Conservation (phyloP, 2,329 filamentous ascomycete genomes). For the Hirsutella thompsonii region DNA sequence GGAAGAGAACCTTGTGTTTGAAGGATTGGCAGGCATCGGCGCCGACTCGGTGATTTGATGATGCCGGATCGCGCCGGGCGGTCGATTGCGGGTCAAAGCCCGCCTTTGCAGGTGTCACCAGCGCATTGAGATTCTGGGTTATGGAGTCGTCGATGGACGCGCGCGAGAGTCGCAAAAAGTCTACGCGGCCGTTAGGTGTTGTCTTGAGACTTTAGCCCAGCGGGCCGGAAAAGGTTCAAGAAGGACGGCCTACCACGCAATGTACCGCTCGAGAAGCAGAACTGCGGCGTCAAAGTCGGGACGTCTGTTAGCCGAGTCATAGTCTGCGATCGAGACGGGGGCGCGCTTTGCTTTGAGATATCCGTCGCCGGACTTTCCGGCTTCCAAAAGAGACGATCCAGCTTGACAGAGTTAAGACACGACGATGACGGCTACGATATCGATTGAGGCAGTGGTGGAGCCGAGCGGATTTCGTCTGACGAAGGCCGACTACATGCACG, state of each 20-base stretch:
- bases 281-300: conserved; percentile 55
- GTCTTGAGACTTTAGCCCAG: background rate
- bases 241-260: conserved; percentile 44
- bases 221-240: too few species aligned
- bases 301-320: conserved; percentile 32
- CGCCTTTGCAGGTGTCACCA: conserved; percentile 58
- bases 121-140: conserved; percentile 80
- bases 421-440: background rate
- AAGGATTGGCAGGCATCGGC: conserved; percentile 54
- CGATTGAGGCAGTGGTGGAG: too few species aligned
- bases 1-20: conserved; percentile 68
- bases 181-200: conserved; percentile 31
- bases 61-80: conserved; percentile 41
- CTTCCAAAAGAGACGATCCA: conserved; percentile 39
- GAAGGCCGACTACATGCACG: too few species aligned
- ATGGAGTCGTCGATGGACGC: conserved; percentile 86
- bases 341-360: conserved; percentile 17
- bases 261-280: conserved; percentile 61
- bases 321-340: conserved; percentile 18
- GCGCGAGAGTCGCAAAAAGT: conserved; percentile 82
- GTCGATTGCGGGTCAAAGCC: conserved; percentile 76
- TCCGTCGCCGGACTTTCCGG: conserved; percentile 24
- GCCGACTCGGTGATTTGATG: conserved; percentile 42
- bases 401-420: conserved; percentile 14
- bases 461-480: too few species aligned